Percentiles rank a stretch among this genome's conserved stretches.
These are phyloP conservation scores for Paraurostyla sp. DNA, from an alignment of 73 alveolate species.

Conservation along the genomic window DNA sequence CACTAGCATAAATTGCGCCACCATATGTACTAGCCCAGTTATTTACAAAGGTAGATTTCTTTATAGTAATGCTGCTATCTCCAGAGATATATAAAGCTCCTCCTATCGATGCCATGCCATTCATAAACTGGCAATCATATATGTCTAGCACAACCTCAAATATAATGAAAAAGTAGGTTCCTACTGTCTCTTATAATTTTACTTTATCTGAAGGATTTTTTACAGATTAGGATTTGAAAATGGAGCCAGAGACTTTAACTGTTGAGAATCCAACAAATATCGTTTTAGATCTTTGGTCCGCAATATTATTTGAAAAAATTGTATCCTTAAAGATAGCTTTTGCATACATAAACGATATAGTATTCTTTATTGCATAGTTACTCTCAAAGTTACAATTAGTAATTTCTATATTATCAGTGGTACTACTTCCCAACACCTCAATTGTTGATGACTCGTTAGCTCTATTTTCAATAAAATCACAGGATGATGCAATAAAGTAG, in stretches of 20 bases:
- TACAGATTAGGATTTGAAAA: too few species aligned
- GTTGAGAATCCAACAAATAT: not conserved
- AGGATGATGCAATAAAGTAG: too few species aligned
- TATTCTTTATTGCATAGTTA: not conserved
- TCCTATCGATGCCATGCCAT: conserved; percentile 48
- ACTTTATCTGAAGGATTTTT: too few species aligned
- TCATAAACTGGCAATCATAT: not conserved
- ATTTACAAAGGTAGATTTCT: not conserved
- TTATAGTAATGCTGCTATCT: conserved; percentile 1
- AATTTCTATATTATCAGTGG: not conserved
- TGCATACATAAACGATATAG: conserved; percentile 21
- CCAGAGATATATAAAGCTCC: conserved; percentile 67
- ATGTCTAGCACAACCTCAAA: not conserved
- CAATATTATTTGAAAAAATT: not conserved
- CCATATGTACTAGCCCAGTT: conserved; percentile 19
- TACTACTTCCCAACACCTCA: not conserved
- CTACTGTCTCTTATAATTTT: conserved; percentile 29
- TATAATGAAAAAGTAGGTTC: not conserved
- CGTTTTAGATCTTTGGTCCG: not conserved
- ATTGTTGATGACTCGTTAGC: conserved; percentile 2
- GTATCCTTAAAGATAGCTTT: not conserved
- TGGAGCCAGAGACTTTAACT: too few species aligned
- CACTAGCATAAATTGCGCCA: conserved; percentile 60
- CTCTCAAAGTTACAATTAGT: not conserved
- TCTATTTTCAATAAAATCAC: not conserved